Evolutionary conservation across 2,329 filamentous ascomycete genomes (phyloP), one percentile per base, ranked within the genome.

Genomic region (Chalara sp.): DNA sequence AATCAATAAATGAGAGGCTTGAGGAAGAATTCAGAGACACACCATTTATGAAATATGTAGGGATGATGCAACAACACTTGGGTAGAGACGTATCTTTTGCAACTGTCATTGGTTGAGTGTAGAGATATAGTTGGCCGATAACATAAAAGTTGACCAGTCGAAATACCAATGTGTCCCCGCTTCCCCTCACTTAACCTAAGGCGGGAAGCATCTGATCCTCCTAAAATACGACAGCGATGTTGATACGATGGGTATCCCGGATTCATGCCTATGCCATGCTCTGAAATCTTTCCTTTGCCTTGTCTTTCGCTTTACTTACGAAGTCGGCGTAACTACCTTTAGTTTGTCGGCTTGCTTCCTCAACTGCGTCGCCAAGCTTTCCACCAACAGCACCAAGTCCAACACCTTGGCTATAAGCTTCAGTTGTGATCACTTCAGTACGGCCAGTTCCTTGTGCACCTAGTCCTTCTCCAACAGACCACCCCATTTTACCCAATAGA

Each of bases 401-500:
- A 1, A 86, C 84, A 13, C 85, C 84, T 12, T 82, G 78, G 21
- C 79, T 74, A 64, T 88, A 89, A 6, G 82, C 76, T 48, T 79
- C 76, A 10, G 82, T 82, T 32, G 76, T 75, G 49, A 88, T 79
- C 4, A 80, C 81, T 47, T 83, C 78, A 0, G 79, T 85, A 42
- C 79, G 74, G 0, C 85, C 85, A 5, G 75, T 75, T 5, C 80
- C 81, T 44, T 78, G 75, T 0, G 78, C 81, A 2, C 85, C 85
- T 4, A 88, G 71, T 0, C 85, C 84, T 51, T 76, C 73, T 6
- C 85, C 84, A 1, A 75, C 72, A 28, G 71, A 80, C 84, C 84
- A 88, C 30, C 85, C 85, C 80, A 87, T 86, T 71, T 87, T 88
- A 39, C 81, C 80, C 39, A 89, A 71, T 62, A 88, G 74, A 3